Percentiles rank a stretch among this genome's conserved stretches.
Evolutionary conservation across 2,329 filamentous ascomycete genomes (phyloP).

Genomic region (Aspergillus sp.): DNA sequence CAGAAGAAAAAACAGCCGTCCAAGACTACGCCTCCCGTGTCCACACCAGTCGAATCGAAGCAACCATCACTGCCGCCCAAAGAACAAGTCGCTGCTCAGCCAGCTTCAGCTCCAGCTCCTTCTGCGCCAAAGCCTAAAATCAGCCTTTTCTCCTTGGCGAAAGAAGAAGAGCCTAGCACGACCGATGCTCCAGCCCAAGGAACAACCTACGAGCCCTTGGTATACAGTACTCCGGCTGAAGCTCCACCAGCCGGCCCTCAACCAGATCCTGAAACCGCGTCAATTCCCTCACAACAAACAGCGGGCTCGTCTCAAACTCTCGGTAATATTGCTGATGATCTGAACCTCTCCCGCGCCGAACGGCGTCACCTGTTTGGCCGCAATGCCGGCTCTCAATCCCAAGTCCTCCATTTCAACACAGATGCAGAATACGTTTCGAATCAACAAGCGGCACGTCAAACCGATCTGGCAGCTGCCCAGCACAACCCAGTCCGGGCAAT

Average conservation of each 20-base stretch:
- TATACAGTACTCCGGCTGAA: slow-evolving; percentile 31
- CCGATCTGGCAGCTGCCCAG: slow-evolving; percentile 44
- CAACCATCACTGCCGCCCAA: slow-evolving; percentile 4
- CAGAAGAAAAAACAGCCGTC: slow-evolving; percentile 56
- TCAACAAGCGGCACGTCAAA: slow-evolving; percentile 67
- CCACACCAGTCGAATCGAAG: slow-evolving; percentile 10
- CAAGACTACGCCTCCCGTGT: slow-evolving; percentile 16
- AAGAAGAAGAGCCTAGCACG: slow-evolving; percentile 15
- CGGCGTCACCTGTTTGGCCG: slow-evolving; percentile 84
- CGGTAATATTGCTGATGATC: slow-evolving; percentile 65
- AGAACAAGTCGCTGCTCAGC: slow-evolving; percentile 5
- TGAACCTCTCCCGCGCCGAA: slow-evolving; percentile 73
- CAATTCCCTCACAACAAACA: slow-evolving; percentile 8
- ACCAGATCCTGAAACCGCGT: slow-evolving; percentile 7
- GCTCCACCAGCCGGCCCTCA: slow-evolving; percentile 13
- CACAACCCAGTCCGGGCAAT: slow-evolving; percentile 81
- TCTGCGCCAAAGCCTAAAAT: slow-evolving; percentile 36
- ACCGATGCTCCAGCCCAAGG: slow-evolving; percentile 5
- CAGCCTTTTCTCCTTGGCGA: slow-evolving; percentile 39
- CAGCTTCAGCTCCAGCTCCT: slow-evolving; percentile 7
- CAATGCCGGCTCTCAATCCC: slow-evolving; percentile 48
- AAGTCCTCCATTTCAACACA: slow-evolving; percentile 81
- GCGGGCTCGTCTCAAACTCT: slow-evolving; percentile 50
- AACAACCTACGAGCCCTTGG: slow-evolving; percentile 34
- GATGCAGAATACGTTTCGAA: slow-evolving; percentile 84